phyloP scores from a whole-genome alignment of 768 basidiomycete species.

The Kondoa subrosea region DNA sequence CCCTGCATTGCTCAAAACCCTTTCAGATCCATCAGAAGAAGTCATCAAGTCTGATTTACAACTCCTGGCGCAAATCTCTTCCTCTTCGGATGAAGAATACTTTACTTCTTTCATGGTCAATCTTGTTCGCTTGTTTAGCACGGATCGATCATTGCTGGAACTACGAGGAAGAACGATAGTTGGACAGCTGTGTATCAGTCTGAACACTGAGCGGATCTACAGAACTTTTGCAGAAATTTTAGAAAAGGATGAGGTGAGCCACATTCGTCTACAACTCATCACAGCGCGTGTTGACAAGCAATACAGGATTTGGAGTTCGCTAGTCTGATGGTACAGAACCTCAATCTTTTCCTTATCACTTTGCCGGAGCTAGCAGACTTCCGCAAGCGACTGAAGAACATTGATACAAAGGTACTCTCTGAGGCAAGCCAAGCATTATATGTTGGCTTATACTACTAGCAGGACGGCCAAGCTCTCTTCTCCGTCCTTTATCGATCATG shows the following conservation, averaged over 20 bases:
- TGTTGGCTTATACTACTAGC: conserved; percentile 34
- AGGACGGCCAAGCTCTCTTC: conserved; percentile 94
- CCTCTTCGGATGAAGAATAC: conserved; percentile 83
- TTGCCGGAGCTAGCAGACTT: conserved; percentile 93
- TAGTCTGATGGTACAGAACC: conserved; percentile 89
- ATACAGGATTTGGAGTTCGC: conserved; percentile 79
- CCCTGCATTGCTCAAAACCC: conserved; percentile 71
- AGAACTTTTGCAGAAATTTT: conserved; percentile 88
- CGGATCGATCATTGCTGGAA: conserved; percentile 74
- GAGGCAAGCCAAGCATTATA: conserved; percentile 29
- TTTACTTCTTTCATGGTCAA: conserved; percentile 94
- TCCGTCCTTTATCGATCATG: conserved; percentile 87
- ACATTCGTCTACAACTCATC: neutral
- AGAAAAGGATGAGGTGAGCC: conserved; percentile 82
- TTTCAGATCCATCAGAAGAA: conserved; percentile 93
- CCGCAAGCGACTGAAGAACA: conserved; percentile 71
- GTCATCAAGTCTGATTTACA: conserved; percentile 94
- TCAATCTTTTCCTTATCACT: conserved; percentile 90
- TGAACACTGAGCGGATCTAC: conserved; percentile 91
- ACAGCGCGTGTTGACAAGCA: neutral
- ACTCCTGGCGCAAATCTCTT: conserved; percentile 89
- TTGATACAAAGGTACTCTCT: conserved; percentile 80
- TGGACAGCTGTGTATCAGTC: conserved; percentile 75
- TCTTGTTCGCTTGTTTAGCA: conserved; percentile 82
- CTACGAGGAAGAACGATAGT: conserved; percentile 89